phyloP scores from a whole-genome alignment of 495 filamentous ascomycete genomes.

The Aspergillus wentii region DNA sequence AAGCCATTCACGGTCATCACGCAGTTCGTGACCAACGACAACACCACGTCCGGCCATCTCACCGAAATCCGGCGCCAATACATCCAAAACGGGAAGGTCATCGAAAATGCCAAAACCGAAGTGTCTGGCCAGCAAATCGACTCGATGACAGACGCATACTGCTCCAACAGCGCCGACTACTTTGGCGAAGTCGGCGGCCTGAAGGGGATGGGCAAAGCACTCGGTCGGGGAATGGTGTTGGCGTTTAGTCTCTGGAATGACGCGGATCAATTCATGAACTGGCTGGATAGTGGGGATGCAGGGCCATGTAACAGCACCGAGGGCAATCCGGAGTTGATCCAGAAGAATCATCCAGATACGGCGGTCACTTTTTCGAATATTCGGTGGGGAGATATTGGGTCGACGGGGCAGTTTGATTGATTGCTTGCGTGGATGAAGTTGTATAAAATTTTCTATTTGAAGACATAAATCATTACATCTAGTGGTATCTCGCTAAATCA shows the following conservation, averaged over 20 bases:
- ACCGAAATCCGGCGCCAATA: constrained; percentile 57
- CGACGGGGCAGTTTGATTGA: too few relatives aligned
- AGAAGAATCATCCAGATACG: constrained; percentile 22
- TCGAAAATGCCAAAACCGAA: constrained; percentile 26
- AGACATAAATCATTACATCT: too few relatives aligned
- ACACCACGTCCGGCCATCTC: constrained; percentile 39
- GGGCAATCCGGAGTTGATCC: constrained; percentile 24
- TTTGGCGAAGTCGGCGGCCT: constrained; percentile 21
- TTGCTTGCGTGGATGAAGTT: too few relatives aligned
- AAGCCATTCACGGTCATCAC: constrained; percentile 61
- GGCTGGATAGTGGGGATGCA: constrained; percentile 52
- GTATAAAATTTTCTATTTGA: too few relatives aligned
- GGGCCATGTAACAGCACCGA: constrained; percentile 54
- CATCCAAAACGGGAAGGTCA: constrained; percentile 54
- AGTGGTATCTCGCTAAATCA: too few relatives aligned
- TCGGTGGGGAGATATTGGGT: constrained; percentile 32
- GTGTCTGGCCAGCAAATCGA: constrained; percentile 11
- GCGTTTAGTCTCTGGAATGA: constrained; percentile 63
- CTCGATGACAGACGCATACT: constrained; percentile 23
- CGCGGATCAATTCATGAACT: constrained; percentile 53
- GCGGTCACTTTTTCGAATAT: constrained; percentile 32
- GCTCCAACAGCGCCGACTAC: constrained; percentile 9
- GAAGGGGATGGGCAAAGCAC: constrained; percentile 23
- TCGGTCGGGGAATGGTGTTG: constrained; percentile 62
- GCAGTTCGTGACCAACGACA: constrained; percentile 54